A percentile compares a stretch with the other conserved stretches of the same genome.
Conservation (phyloP, 768 basidiomycete genomes). For the Strobilomyces dryophilus region DNA sequence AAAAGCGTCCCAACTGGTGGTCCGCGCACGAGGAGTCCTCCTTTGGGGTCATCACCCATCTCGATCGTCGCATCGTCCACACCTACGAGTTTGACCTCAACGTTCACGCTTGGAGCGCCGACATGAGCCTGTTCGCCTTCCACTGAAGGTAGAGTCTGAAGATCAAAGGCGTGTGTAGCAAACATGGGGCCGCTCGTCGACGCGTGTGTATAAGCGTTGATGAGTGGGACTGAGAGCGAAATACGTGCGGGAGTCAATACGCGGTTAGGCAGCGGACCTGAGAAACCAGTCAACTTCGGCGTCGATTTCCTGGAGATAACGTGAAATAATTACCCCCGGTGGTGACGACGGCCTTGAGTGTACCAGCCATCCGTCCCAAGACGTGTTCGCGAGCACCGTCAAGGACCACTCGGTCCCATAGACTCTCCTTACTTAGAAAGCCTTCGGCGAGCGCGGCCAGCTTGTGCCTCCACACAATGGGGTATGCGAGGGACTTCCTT, state of each 20-base stretch:
- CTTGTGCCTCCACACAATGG: conserved; percentile 78
- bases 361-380: conserved; percentile 56
- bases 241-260: conserved; percentile 62
- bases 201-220: conserved; percentile 59
- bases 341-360: conserved; percentile 65
- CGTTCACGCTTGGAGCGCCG: conserved; percentile 81
- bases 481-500: conserved; percentile 49
- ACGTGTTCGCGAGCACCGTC: conserved; percentile 58
- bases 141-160: conserved; percentile 63
- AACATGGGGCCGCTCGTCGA: conserved; percentile 73
- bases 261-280: conserved; percentile 49
- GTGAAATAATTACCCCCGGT: conserved; percentile 55
- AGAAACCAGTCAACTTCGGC: background rate
- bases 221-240: conserved; percentile 72
- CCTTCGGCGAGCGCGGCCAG: conserved; percentile 64
- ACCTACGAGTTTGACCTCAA: conserved; percentile 75
- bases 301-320: background rate
- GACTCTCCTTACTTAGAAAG: conserved; percentile 67
- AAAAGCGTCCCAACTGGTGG: conserved; percentile 64
- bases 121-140: conserved; percentile 40
- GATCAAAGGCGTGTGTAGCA: conserved; percentile 78
- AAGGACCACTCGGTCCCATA: conserved; percentile 84
- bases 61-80: conserved; percentile 66
- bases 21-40: conserved; percentile 60
- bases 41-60: conserved; percentile 60